Conservation (phyloP, 345 rosid genomes). For the Rhodamnia argentea region DNA sequence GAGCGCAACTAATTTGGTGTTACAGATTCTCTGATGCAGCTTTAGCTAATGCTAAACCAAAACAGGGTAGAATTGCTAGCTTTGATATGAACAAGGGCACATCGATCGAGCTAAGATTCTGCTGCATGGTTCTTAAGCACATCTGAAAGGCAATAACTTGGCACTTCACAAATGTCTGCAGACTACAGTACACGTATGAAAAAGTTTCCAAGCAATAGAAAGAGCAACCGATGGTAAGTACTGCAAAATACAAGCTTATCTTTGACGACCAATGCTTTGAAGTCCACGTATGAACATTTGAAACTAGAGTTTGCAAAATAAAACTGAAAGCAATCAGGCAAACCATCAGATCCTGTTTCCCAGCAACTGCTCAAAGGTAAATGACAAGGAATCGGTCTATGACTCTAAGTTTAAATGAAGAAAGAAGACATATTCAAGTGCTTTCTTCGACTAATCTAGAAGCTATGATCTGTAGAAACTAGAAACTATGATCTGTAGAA, state of each 20-base stretch:
- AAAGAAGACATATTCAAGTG: not conserved
- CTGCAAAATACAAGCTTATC: not conserved
- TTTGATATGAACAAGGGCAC: not conserved
- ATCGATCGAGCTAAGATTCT: not conserved
- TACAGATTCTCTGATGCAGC: not conserved
- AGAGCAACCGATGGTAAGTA: not conserved
- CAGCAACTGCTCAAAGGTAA: not conserved
- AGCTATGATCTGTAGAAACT: constrained; percentile 46
- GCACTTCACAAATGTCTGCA: not conserved
- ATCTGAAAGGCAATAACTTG: not conserved
- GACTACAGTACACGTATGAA: not conserved
- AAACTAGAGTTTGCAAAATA: not conserved
- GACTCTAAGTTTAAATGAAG: not conserved
- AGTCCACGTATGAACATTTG: not conserved
- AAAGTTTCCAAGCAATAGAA: not conserved
- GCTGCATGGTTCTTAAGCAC: not conserved
- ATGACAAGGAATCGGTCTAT: not conserved
- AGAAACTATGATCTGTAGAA: constrained; percentile 49
- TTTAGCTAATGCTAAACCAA: not conserved
- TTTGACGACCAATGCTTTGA: not conserved
- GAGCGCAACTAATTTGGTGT: not conserved
- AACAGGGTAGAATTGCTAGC: not conserved
- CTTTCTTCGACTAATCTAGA: constrained; percentile 38
- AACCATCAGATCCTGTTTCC: not conserved
- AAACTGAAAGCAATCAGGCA: not conserved